A percentile compares a stretch with the other conserved stretches of the same genome.
Evolutionary conservation across 768 basidiomycete species (phyloP).

Genomic region (Tylopilus rubrobrunneus): DNA sequence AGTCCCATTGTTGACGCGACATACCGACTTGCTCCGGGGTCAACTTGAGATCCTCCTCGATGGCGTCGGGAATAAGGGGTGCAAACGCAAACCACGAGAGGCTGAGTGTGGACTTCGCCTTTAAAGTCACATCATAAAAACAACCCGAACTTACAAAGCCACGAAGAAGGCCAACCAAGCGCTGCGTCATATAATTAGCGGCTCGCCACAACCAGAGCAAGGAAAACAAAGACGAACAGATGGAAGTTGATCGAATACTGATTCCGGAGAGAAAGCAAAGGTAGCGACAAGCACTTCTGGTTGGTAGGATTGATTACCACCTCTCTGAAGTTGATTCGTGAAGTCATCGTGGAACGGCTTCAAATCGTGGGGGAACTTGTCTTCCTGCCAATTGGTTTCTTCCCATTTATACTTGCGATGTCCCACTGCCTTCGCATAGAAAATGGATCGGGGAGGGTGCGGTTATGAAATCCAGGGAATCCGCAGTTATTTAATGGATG

Average conservation of each 20-base stretch:
- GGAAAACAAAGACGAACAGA: conserved; percentile 1
- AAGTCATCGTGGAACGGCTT: conserved; percentile 7
- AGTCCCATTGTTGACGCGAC: neutral
- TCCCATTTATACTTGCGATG: neutral
- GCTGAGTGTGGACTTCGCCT: conserved; percentile 10
- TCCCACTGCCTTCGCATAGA: neutral
- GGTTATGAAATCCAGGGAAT: neutral
- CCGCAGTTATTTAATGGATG: too few species aligned
- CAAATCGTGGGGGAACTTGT: neutral
- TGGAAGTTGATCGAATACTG: conserved; percentile 8
- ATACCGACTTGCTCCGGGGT: conserved; percentile 42
- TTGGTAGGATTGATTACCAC: conserved; percentile 4
- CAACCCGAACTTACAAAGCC: neutral
- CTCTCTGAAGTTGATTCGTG: conserved; percentile 11
- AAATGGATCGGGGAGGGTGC: neutral
- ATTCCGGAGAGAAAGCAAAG: conserved; percentile 2
- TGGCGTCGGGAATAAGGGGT: conserved; percentile 55
- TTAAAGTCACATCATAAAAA: neutral
- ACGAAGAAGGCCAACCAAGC: conserved; percentile 4
- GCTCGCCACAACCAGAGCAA: neutral
- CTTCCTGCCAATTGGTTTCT: neutral
- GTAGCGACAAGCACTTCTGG: conserved; percentile 3
- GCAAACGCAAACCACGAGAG: conserved; percentile 57
- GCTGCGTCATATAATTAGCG: neutral
- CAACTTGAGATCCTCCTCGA: conserved; percentile 49